Conservation (phyloP, 495 filamentous ascomycete species). For the Aspergillus ellipticus region DNA sequence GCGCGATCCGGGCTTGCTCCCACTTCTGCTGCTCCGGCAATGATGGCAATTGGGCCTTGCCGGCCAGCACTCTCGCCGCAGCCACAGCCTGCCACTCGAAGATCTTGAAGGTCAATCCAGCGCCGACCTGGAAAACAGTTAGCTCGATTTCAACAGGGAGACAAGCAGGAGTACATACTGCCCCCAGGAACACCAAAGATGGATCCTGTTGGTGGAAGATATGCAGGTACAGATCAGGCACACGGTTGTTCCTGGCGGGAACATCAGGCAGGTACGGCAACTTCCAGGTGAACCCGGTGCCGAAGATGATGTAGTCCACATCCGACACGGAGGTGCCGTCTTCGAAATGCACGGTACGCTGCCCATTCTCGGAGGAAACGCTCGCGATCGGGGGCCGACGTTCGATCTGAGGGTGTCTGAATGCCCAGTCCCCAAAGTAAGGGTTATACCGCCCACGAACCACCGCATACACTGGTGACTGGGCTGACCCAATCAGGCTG, state of each 20-base stretch:
- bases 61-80: constrained; percentile 52
- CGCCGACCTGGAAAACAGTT: constrained; percentile 45
- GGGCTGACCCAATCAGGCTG: constrained; percentile 28
- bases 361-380: constrained; percentile 35
- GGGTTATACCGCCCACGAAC: constrained; percentile 43
- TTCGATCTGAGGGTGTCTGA: constrained; percentile 46
- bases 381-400: constrained; percentile 43
- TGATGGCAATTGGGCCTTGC: constrained; percentile 43
- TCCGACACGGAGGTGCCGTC: constrained; percentile 44
- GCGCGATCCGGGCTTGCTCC: constrained; percentile 47
- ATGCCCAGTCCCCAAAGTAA: constrained; percentile 50
- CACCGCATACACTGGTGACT: constrained; percentile 34
- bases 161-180: constrained; percentile 32
- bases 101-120: constrained; percentile 55
- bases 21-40: constrained; percentile 43
- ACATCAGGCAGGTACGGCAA: constrained; percentile 52
- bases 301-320: constrained; percentile 56
- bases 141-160: constrained; percentile 22
- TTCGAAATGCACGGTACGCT: constrained; percentile 41
- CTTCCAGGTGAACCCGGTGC: constrained; percentile 55
- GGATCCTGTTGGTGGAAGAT: constrained; percentile 47
- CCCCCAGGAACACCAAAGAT: constrained; percentile 34
- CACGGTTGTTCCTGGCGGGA: constrained; percentile 47
- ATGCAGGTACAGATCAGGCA: constrained; percentile 55
- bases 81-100: constrained; percentile 62